phyloP scores from a whole-genome alignment of 345 rosid genomes.

The Arabis hirsuta region DNA sequence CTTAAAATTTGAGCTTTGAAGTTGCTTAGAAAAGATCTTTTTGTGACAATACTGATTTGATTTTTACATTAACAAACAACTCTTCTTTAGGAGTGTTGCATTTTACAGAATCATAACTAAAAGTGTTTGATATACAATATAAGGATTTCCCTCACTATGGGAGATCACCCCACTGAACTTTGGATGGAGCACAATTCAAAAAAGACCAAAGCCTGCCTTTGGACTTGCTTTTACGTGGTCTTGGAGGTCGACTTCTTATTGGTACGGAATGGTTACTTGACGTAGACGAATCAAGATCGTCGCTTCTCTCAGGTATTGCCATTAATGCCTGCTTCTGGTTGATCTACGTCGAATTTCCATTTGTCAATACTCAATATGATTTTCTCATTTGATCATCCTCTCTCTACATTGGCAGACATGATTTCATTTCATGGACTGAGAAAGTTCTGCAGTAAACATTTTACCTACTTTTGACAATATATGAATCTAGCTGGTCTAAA shows the following conservation, averaged over 20 bases:
- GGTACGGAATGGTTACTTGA: conserved; percentile 20
- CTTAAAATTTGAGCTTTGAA: neutral
- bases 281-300: conserved; percentile 5
- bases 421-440: conserved; percentile 31
- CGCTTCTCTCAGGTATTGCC: conserved; percentile 37
- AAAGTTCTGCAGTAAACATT: conserved; percentile 8
- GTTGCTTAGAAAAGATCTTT: neutral
- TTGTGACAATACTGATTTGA: neutral
- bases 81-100: conserved; percentile 6
- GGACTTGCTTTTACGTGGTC: conserved; percentile 17
- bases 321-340: conserved; percentile 24
- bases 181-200: conserved; percentile 48
- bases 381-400: conserved; percentile 38
- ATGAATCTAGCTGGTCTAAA: conserved; percentile 4
- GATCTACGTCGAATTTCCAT: conserved; percentile 57
- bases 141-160: conserved; percentile 14
- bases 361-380: conserved; percentile 44
- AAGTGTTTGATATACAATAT: conserved; percentile 18
- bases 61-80: neutral
- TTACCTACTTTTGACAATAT: conserved; percentile 11
- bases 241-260: conserved; percentile 31
- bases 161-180: conserved; percentile 14
- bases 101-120: neutral
- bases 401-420: conserved; percentile 36
- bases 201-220: conserved; percentile 49